These are phyloP conservation scores for Furcasterigmium sp. DNA, from an alignment of 2,329 filamentous ascomycete genomes.

Conservation along the genomic window DNA sequence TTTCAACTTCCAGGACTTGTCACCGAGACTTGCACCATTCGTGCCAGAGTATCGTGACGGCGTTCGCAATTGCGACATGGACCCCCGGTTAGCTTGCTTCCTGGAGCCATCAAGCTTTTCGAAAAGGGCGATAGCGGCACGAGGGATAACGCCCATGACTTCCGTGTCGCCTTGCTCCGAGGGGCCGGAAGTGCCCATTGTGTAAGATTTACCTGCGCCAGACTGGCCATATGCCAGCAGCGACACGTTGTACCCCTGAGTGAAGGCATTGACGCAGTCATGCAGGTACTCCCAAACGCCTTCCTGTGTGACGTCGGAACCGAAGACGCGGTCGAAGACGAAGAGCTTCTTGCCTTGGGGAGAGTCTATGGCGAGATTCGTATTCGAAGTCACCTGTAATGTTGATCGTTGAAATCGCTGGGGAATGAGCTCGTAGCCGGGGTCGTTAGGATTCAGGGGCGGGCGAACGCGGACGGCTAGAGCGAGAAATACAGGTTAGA, in stretches of 20 bases:
- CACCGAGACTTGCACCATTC: constrained; percentile 37
- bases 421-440: constrained; percentile 90
- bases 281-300: constrained; percentile 91
- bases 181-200: constrained; percentile 93
- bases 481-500: constrained; percentile 6
- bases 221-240: constrained; percentile 96
- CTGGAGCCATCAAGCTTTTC: constrained; percentile 68
- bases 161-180: constrained; percentile 65
- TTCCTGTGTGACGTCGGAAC: constrained; percentile 75
- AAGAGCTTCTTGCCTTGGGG: constrained; percentile 92
- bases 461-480: constrained; percentile 89
- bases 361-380: constrained; percentile 81
- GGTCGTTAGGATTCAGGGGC: constrained; percentile 75
- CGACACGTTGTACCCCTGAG: constrained; percentile 98
- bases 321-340: constrained; percentile 93
- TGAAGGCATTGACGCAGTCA: constrained; percentile 84
- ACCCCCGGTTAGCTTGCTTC: constrained; percentile 51
- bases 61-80: constrained; percentile 72
- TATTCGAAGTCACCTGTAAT: constrained; percentile 82
- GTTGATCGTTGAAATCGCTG: constrained; percentile 92
- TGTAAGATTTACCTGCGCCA: constrained; percentile 95
- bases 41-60: constrained; percentile 72
- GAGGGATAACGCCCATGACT: constrained; percentile 88
- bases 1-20: constrained; percentile 85
- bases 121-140: constrained; percentile 81